phyloP scores from a whole-genome alignment of 2,329 filamentous ascomycete genomes.

The Ophiostoma pallidulum region DNA sequence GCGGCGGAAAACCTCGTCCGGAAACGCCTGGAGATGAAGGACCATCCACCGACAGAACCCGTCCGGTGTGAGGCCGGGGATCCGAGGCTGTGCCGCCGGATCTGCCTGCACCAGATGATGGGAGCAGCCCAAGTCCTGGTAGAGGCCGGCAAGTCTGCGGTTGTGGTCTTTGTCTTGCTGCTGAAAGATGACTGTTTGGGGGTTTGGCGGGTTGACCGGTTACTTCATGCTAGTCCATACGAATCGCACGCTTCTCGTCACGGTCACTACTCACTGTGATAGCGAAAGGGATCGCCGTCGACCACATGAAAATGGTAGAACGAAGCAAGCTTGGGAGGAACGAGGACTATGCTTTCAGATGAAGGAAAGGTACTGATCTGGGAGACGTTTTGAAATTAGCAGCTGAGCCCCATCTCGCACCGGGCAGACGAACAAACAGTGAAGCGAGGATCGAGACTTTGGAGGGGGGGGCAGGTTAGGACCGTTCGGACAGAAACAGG shows the following conservation, averaged over 20 bases:
- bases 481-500: not conserved
- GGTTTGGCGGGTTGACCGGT: no score
- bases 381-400: not conserved
- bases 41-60: slow-evolving; percentile 66
- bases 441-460: no score
- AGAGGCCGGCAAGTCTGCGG: slow-evolving; percentile 34
- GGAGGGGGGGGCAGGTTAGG: no score
- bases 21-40: slow-evolving; percentile 63
- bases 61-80: slow-evolving; percentile 56
- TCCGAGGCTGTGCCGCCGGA: slow-evolving; percentile 41
- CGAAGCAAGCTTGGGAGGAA: slow-evolving; percentile 62
- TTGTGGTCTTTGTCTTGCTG: slow-evolving; percentile 10
- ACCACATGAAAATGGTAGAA: slow-evolving; percentile 63
- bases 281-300: slow-evolving; percentile 57
- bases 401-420: no score
- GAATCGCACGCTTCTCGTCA: no score
- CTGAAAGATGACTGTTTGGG: slow-evolving; percentile 48
- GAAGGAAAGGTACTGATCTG: slow-evolving; percentile 63
- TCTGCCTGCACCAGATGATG: slow-evolving; percentile 56
- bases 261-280: slow-evolving; percentile 37
- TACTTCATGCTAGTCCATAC: no score
- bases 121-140: slow-evolving; percentile 43
- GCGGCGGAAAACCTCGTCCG: slow-evolving; percentile 63
- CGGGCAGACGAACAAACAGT: no score
- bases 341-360: slow-evolving; percentile 59